Conservation (phyloP, 169 alveolate species). For the Plasmodium ovale region DNA sequence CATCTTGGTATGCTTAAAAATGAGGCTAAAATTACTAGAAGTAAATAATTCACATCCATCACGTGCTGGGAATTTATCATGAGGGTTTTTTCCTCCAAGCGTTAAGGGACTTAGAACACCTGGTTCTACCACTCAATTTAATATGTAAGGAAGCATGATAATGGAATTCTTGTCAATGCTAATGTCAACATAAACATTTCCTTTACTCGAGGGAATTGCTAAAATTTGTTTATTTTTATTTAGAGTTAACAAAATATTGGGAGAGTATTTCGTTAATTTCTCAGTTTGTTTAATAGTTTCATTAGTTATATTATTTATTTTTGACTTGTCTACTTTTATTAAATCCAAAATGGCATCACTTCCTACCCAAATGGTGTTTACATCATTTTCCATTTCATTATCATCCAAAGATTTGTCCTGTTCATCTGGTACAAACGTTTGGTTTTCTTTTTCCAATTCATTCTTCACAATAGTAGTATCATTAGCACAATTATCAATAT, state of each 20-base stretch:
- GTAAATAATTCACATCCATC: background rate
- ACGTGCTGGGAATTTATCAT: too few species aligned
- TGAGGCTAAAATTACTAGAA: background rate
- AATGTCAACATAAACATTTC: constrained; percentile 71
- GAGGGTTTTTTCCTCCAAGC: too few species aligned
- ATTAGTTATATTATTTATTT: constrained; percentile 55
- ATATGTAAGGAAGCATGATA: constrained; percentile 71
- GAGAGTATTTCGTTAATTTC: constrained; percentile 46
- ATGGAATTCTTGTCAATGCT: constrained; percentile 74
- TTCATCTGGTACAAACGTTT: background rate
- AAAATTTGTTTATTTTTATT: constrained; percentile 73
- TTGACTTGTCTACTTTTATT: constrained; percentile 74
- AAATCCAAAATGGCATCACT: constrained; percentile 73
- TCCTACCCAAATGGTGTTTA: constrained; percentile 61
- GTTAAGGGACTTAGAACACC: too few species aligned
- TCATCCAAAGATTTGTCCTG: background rate
- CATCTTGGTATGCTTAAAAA: background rate
- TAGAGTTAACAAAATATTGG: constrained; percentile 61
- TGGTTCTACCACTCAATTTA: too few species aligned
- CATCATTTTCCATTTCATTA: background rate
- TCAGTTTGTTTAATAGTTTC: constrained; percentile 73
- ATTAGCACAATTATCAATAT: too few species aligned
- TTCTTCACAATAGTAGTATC: background rate
- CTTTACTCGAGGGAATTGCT: constrained; percentile 69
- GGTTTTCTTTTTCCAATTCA: background rate